Base-by-base conservation (phyloP, 352 stramenopile species). In the Thalassiosira exigua region DNA sequence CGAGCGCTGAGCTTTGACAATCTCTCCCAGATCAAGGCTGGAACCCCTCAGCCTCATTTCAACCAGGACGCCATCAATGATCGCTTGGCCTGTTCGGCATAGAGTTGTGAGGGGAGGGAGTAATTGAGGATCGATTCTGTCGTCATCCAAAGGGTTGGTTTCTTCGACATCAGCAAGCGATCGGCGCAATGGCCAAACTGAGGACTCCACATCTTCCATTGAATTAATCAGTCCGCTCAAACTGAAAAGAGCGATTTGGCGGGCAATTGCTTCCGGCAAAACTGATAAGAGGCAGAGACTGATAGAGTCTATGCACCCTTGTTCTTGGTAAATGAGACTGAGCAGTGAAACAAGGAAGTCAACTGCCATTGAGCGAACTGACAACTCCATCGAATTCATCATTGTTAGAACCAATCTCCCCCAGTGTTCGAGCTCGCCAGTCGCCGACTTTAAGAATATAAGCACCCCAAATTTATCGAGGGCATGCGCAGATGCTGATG, bases 281-380 rank as follows among this genome's bases (percentile, higher is more conserved):
- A 92, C 79, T 27, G 86, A 88, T 29, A 85, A 46, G 67, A 94
- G 78, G 9, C 70, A 58, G 1, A 89, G 44, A 11, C 65, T 53
- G 1, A 92, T 59, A 7, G 80, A 68, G 65, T 92, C 86, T 33
- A 92, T 83, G 57, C 67, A 92, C 27, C 89, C 89, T 27, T 53
- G 44, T 33, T 83, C 52, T 51, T 88, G 74, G 69, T 86, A 92
- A 48, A 76, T 50, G 33, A 64, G 79, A 26, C 85, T 78, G 26
- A 94, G 29, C 1, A 94, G 57, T n/a, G 89, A 92, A 22, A 94
- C 71, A 22, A 89, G 42, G 32, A 94, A 91, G 58, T 94, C 89
- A 53, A 92, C 86, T 36, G 86, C 74, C 74, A 94, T 94, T 21
- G 89, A 92, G 39, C 89, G 73, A 11, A 94, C 85, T 39, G 85